Evolutionary conservation across 345 rosid genomes (phyloP), one percentile per base, ranked within the genome.

Genomic region (Populus deltoides): DNA sequence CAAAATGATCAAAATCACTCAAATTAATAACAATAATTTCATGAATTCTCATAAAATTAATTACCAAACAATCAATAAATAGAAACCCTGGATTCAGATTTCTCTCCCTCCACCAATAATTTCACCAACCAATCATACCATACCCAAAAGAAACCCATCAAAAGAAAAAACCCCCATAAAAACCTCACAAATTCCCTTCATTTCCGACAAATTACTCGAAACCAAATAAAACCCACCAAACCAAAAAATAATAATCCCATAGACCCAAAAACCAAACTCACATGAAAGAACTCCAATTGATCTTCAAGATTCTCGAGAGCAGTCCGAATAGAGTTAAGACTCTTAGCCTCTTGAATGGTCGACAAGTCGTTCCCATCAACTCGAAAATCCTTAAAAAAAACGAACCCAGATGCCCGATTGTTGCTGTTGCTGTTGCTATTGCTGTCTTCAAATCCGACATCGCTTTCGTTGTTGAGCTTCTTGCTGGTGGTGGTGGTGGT

Each of bases 251-350:
- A 0, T 70, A 70, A 41, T 73, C 55, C 45, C n/a, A 33, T 51
- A 59, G 41, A 39, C 5, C 25, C 57, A 31, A 49, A 69, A 55
- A 9, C 53, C 8, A 69, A 49, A 73, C 95, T 85, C 76, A 93
- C 99, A 61, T 92, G 99, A 85, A 93, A 89, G 84, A 88, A 89
- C 83, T 96, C 99, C 70, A 96, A 90, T 88, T 96, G 99, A 88
- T 96, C 98, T 83, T 93, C 98, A 47, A 93, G 97, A 83, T 92
- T 90, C 90, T 96, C 99, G 75, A 93, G 92, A 76, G 99, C 95
- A 47, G 94, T 88, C 36, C 99, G 86, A 47, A 96, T 96, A 33
- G 90, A 89, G 74, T 92, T 91, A 31, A 96, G 88, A 80, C 98
- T 93, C 87, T 93, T 96, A 27, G 94, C 97, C 89, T 96, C 98